Base-by-base conservation (phyloP, 352 stramenopile species). In the Phytopythium kandeliae region DNA sequence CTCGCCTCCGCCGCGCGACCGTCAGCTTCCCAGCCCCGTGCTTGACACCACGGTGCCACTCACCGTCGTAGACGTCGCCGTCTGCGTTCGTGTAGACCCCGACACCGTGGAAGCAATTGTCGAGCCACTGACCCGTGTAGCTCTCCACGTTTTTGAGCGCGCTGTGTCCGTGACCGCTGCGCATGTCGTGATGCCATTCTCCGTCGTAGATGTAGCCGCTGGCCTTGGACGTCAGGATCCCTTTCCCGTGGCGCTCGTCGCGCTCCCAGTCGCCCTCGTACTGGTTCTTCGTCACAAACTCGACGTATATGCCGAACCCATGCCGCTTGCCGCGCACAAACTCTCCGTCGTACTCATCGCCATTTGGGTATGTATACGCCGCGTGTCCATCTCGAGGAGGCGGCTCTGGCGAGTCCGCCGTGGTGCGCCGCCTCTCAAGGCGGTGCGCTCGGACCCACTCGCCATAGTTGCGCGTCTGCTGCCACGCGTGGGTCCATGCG, bases 121-220 rank as follows among this genome's bases (percentile, higher is more conserved):
- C 57, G 13, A 54, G 52, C 79, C 79, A 93, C 44, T 84, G 51
- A 22, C 76, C 78, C 3, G 67, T 80, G 48, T 93, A 96, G 45
- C 69, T 90, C 54, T 90, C 80, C 9, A 76, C 71, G 46, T 78
- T 77, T 38, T 72, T 74, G 24, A 89, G 69, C 22, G 79, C 74
- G 51, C 79, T 93, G 34, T 91, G 69, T 12, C 85, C 85, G 2
- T 69, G 65, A 3, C 85, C 85, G 22, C 69, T 81, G 8, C 82
- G 71, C 55, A 88, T 71, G 34, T 96, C 75, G 43, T 83, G 30
- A 10, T 62, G 25, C 85, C 85, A 96, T 45, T 89, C 72, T 8
- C 85, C 85, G 33, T 90, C 75, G 50, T 94, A 96, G 48, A 88
- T 78, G 36, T 89, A 74, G 21, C 78, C 67, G 47, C 71, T 74